Base-by-base conservation (phyloP, 1,139 yeast genomes). In the Cylindricascospora bacillispora region DNA sequence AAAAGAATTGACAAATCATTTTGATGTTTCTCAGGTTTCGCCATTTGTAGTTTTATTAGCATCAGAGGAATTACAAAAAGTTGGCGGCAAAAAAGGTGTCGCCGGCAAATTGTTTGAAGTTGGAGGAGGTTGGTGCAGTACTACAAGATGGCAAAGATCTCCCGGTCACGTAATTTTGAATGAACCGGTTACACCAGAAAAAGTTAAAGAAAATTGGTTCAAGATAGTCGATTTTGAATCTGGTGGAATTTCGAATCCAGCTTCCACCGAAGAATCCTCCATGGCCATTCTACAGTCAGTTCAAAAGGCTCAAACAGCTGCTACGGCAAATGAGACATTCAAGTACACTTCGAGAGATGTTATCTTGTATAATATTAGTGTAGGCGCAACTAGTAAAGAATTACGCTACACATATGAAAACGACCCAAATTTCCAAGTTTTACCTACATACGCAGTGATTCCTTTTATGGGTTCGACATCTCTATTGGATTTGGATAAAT, bases 91-190 rank as follows among this genome's bases (percentile, higher is more conserved):
- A 22, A 36, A 35, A 12, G 46, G 49, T 26, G 62, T 64, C 25
- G 67, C 71, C 26, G 93, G 92, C 30, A 71, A 73, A 46, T 55
- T 76, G 38, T 76, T 64, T 49, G 86, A 77, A 58, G 67, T 70
- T 38, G 86, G 85, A 30, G 94, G 92, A 42, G 97, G 95, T 34
- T 89, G 95, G 95, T 66, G 81, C 44, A 95, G 94, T 49, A 72
- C 73, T 59, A 85, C 95, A 33, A 73, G 97, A 63, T 85, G 93
- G 92, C 93, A 86, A 62, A 73, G 95, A 57, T 76, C 93, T 35
- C 74, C 74, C 42, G 97, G 97, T 45, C 78, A 73, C 33, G 83
- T 79, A 12, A 68, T 75, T 36, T 50, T 57, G 28, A 64, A 60
- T 33, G 74, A 67, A 25, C 62, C 61, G 22, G 60, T 61, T 35